These are phyloP conservation scores for Chlorella ohadii DNA, from an alignment of 139 green algal species.

Conservation along the genomic window DNA sequence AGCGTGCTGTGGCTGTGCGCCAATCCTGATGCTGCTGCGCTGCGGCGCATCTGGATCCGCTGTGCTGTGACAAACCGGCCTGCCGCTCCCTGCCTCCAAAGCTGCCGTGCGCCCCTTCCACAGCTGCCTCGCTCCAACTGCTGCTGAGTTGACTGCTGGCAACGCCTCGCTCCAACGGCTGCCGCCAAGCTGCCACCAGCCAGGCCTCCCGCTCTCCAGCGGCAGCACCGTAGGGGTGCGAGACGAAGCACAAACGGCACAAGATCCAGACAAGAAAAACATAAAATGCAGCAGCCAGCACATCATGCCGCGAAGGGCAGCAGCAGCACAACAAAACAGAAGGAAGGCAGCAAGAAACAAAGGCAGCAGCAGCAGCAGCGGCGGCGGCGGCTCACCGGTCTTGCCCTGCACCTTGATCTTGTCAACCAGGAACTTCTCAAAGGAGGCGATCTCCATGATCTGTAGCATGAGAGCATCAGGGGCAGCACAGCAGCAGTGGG, in stretches of 20 bases:
- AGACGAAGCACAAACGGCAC: too few relatives aligned
- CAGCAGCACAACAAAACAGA: background rate
- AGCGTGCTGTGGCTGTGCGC: too few relatives aligned
- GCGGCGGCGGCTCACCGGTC: conserved; percentile 75
- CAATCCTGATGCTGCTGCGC: too few relatives aligned
- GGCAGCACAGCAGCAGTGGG: background rate
- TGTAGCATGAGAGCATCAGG: conserved; percentile 1
- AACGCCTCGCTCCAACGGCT: background rate
- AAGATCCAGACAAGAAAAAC: background rate
- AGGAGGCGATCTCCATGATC: conserved; percentile 95
- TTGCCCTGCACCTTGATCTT: conserved; percentile 97
- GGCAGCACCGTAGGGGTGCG: too few relatives aligned
- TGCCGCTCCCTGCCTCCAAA: background rate
- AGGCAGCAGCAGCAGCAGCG: too few relatives aligned
- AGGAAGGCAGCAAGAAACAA: background rate
- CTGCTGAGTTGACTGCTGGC: background rate
- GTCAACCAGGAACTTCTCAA: conserved; percentile 98
- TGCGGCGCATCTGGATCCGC: background rate
- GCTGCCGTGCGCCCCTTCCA: background rate
- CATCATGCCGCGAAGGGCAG: background rate
- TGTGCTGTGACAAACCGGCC: background rate
- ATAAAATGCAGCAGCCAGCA: background rate
- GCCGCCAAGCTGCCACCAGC: too few relatives aligned
- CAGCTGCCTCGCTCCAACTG: background rate
- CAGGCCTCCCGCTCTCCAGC: too few relatives aligned